phyloP scores from a whole-genome alignment of 140 eudicot genomes.

The Senecio squalidus region DNA sequence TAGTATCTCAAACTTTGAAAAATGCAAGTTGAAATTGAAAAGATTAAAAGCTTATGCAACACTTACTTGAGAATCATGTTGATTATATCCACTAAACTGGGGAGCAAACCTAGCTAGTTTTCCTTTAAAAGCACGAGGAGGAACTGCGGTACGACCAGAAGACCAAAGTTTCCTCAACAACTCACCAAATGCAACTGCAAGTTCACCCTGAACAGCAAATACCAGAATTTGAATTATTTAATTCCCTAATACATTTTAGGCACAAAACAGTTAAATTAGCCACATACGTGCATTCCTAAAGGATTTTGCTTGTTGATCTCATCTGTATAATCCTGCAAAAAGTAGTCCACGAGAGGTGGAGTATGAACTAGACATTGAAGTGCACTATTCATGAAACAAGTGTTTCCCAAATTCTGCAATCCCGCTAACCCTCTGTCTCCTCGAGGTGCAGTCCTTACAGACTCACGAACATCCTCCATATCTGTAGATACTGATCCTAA shows the following conservation, averaged over 20 bases:
- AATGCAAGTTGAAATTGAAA: neutral
- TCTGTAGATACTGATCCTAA: conserved; percentile 41
- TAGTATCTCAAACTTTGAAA: neutral
- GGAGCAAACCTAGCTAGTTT: conserved; percentile 99
- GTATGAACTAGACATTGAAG: conserved; percentile 97
- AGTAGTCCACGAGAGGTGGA: conserved; percentile 78
- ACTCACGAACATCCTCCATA: conserved; percentile 55
- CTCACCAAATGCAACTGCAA: conserved; percentile 97
- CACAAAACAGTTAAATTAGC: neutral
- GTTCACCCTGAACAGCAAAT: conserved; percentile 75
- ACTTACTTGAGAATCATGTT: conserved; percentile 98
- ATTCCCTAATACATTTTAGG: neutral
- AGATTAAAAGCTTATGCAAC: conserved; percentile 2
- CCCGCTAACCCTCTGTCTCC: conserved; percentile 88
- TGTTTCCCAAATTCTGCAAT: conserved; percentile 88
- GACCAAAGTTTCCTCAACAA: conserved; percentile 92
- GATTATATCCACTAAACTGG: conserved; percentile 98
- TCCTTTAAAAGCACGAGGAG: conserved; percentile 93
- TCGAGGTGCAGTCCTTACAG: conserved; percentile 29
- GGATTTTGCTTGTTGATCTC: conserved; percentile 94
- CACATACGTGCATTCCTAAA: conserved; percentile 82
- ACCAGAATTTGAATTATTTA: conserved; percentile 14
- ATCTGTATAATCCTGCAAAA: conserved; percentile 69
- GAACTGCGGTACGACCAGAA: conserved; percentile 67
- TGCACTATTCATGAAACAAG: conserved; percentile 97